These are phyloP conservation scores for Achaetomiella virescens DNA, from an alignment of 495 filamentous ascomycete genomes.

Conservation along the genomic window DNA sequence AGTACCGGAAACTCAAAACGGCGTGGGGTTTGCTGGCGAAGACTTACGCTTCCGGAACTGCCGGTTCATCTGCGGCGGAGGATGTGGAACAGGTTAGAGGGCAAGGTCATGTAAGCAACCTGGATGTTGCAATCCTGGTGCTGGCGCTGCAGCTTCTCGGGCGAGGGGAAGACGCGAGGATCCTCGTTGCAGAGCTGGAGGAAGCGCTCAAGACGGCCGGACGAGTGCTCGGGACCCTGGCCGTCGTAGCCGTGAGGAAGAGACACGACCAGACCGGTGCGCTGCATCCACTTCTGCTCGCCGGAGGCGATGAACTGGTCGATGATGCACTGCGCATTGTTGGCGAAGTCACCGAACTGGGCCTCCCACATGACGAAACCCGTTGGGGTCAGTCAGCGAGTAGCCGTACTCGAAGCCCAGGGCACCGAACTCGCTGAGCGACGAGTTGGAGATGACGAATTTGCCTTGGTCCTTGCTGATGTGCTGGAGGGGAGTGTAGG, in stretches of 20 bases:
- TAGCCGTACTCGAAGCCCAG: constrained; percentile 99
- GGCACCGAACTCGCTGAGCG: constrained; percentile 87
- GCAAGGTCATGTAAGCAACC: constrained; percentile 87
- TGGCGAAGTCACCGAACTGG: constrained; percentile 98
- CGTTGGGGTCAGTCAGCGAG: constrained; percentile 91
- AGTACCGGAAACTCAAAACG: constrained; percentile 23
- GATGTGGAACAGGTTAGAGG: constrained; percentile 93
- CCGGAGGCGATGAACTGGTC: constrained; percentile 98
- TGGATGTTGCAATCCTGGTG: constrained; percentile 99
- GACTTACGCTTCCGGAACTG: constrained; percentile 98
- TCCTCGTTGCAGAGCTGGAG: constrained; percentile 98
- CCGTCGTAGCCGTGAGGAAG: constrained; percentile 97
- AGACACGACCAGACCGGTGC: constrained; percentile 88
- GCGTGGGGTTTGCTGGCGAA: neutral
- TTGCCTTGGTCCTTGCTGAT: constrained; percentile 82
- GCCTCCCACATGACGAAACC: constrained; percentile 98
- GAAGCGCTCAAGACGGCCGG: constrained; percentile 94
- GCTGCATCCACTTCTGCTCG: constrained; percentile 97
- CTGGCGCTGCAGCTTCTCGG: constrained; percentile 88
- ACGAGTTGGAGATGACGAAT: constrained; percentile 97
- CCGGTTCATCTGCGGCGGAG: constrained; percentile 95
- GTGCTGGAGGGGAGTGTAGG: constrained; percentile 88
- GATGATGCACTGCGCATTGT: constrained; percentile 97
- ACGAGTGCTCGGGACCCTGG: constrained; percentile 97
- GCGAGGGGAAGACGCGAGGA: constrained; percentile 79